Evolutionary conservation across 768 basidiomycete genomes (phyloP).

Genomic region (Crucibulum laeve): DNA sequence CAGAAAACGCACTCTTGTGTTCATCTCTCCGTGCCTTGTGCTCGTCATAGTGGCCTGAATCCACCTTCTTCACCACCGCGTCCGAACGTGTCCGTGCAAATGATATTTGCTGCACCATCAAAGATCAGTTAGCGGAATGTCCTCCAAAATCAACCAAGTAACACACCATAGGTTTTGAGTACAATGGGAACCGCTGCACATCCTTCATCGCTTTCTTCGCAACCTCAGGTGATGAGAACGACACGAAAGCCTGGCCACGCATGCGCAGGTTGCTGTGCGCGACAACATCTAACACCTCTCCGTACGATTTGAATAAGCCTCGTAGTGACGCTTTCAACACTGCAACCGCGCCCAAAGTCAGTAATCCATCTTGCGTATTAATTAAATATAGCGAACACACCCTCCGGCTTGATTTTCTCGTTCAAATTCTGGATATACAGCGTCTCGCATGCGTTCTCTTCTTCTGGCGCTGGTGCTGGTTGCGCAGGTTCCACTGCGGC

Average conservation of each 20-base stretch:
- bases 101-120: conserved; percentile 77
- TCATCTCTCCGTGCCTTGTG: conserved; percentile 74
- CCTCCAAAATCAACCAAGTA: not conserved
- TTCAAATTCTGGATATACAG: conserved; percentile 96
- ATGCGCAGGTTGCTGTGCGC: conserved; percentile 94
- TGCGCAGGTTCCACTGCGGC: not conserved
- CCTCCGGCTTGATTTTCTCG: conserved; percentile 85
- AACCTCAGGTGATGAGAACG: conserved; percentile 76
- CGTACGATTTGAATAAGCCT: conserved; percentile 90
- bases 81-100: conserved; percentile 90
- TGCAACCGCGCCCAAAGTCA: too few species aligned
- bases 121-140: not conserved
- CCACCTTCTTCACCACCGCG: conserved; percentile 76
- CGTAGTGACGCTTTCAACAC: conserved; percentile 87
- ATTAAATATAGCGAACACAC: too few species aligned
- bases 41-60: conserved; percentile 60
- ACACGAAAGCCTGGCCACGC: conserved; percentile 98
- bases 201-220: conserved; percentile 90
- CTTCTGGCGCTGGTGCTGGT: conserved; percentile 10
- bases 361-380: too few species aligned
- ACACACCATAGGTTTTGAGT: conserved; percentile 93
- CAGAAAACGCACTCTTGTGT: conserved; percentile 69
- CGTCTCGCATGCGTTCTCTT: conserved; percentile 70
- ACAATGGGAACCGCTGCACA: conserved; percentile 90
- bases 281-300: conserved; percentile 91